Base-by-base conservation (phyloP, 176 grass and related monocot species). In the Areca catechu region DNA sequence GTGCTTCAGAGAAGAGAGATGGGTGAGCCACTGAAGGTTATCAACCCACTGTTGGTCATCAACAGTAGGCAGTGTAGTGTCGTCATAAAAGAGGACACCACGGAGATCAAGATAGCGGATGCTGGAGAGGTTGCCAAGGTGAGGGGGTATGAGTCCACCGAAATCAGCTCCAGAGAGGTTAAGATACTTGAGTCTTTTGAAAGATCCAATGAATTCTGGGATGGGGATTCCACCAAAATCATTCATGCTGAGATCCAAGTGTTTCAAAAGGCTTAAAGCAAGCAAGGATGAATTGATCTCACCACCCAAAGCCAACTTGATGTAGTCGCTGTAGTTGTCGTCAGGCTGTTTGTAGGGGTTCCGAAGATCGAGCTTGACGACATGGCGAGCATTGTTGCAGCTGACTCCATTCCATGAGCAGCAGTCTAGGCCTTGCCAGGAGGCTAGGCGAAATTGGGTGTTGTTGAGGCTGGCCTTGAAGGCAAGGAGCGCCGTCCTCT, bases 71-170 rank as follows among this genome's bases (percentile, higher is more conserved):
- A n/a, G n/a, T n/a, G n/a, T 5, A 0, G 5, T 29, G 5, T 29
- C 6, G 27, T 29, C 5, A 5, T 0, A 0, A 1, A 5, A 6
- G 23, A 24, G 3, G 5, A 0, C 27, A 29, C 5, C 5, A 29
- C 27, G 1, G 27, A 29, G 27, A 29, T 29, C 27, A 29, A 29
- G 27, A 7, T 29, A 29, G 27, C 27, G 27, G 27, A 29, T 29
- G 27, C 27, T 29, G 27, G 27, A 76, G 61, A 80, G 72, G n/a
- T 85, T 85, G 66, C 82, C 67, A 1, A 85, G 24, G 5, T 80
- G 72, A 1, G 76, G 62, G 4, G 59, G 47, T 12, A 61, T 48
- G 19, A 43, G 34, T 21, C 59, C 59, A 48, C 34, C 5, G 27
- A 34, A 61, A 61, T 48, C 30, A 21, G 59, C 47, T 20, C 59